Evolutionary conservation across 345 rosid genomes (phyloP).

Genomic region (Adansonia digitata): DNA sequence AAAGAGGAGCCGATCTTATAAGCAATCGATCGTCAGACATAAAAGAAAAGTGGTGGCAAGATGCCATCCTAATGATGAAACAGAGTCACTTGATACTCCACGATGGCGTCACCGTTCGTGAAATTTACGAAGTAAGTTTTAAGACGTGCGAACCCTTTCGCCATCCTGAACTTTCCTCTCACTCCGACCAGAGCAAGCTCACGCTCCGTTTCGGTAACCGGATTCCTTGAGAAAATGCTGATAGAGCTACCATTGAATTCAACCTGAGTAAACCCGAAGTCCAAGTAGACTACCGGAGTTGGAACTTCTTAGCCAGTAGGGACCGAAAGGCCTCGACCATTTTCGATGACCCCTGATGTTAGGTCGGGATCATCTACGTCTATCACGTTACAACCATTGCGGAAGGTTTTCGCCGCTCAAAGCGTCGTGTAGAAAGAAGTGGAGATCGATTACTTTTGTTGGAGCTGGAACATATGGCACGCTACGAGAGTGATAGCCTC

Average conservation of each 20-base stretch:
- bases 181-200: slow-evolving; percentile 30
- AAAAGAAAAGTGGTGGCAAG: too few relatives aligned
- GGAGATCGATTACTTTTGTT: too few relatives aligned
- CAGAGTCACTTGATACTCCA: not conserved
- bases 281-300: slow-evolving; percentile 13
- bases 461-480: too few relatives aligned
- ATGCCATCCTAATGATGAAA: not conserved
- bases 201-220: slow-evolving; percentile 4
- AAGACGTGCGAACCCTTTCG: not conserved
- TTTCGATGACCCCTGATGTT: slow-evolving; percentile 20
- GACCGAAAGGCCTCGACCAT: slow-evolving; percentile 27
- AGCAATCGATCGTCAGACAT: too few relatives aligned
- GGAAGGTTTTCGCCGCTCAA: too few relatives aligned
- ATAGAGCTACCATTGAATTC: slow-evolving; percentile 28
- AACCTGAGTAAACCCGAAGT: slow-evolving; percentile 24
- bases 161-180: slow-evolving; percentile 30
- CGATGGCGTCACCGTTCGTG: not conserved
- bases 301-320: not conserved
- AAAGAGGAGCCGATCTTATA: too few relatives aligned
- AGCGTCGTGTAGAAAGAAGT: too few relatives aligned
- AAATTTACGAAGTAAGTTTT: not conserved
- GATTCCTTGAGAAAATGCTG: slow-evolving; percentile 25
- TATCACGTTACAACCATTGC: too few relatives aligned
- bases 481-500: too few relatives aligned
- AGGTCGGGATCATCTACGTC: slow-evolving; percentile 24